Evolutionary conservation across 169 alveolate genomes (phyloP), one percentile per base, ranked within the genome.

Genomic region (Plasmodium fragile): DNA sequence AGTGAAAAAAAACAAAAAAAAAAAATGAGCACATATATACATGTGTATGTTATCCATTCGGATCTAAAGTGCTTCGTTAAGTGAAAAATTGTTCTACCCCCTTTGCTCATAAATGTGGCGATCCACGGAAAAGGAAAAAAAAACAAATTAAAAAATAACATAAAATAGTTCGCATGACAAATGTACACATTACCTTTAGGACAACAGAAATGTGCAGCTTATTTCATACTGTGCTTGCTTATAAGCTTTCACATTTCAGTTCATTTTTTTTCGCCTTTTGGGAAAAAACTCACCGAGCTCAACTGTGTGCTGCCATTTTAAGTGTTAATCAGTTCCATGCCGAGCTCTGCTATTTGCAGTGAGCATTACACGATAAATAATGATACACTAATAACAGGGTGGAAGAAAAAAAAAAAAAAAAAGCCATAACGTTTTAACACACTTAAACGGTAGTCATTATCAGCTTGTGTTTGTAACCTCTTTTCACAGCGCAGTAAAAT

Each of bases 201-300:
- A 69, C 82, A 82, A 82, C 92, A 82, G 92, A 82, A 82, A 70
- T 82, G 92, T 82, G 55, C 92, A 82, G 53, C 41, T 36, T 41
- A 34, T 25, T 69, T 82, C 73, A 69, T 34, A 70, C 41, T 18
- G 45, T 52, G 59, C 70, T 59, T 82, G 71, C 28, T 22, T 65
- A 65, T 18, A 28, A 65, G 43, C 70, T 30, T 32, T 59, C 43
- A 55, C 25, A 32, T 81, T 34, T 52, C 55, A 28, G 13, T 30
- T 81, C 41, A 30, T 45, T 80, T 49, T 80, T 80, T 28, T 53
- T 49, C 52, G 36, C 25, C 41, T 55, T 81, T 55, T 81, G 22
- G 43, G 30, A 65, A 65, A 65, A 72, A 81, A 2, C 13, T 30
- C 45, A 81, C 53, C 59, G 36, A 53, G 13, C 25, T 81, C 34